phyloP scores from a whole-genome alignment of 305 asterid genomes.

The Fraxinus angustifolia region DNA sequence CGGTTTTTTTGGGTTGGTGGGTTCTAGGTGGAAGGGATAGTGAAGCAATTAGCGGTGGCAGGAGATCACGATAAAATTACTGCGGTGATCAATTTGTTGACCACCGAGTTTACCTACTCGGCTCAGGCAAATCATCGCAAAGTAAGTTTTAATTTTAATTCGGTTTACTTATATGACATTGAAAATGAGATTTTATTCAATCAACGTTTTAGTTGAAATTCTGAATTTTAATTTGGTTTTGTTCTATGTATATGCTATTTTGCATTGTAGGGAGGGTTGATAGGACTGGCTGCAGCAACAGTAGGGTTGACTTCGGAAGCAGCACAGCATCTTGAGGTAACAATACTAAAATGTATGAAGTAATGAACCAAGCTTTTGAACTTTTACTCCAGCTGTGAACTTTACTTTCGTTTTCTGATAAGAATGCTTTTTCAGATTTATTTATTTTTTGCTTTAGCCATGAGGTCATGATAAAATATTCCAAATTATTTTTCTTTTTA shows the following conservation, averaged over 20 bases:
- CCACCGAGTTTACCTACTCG: constrained; percentile 68
- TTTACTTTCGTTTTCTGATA: not conserved
- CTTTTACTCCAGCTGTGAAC: not conserved
- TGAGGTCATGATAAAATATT: not conserved
- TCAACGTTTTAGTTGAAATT: constrained; percentile 1
- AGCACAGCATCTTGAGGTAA: constrained; percentile 90
- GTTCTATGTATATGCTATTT: constrained; percentile 1
- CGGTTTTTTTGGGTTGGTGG: constrained; percentile 28
- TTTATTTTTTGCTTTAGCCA: not conserved
- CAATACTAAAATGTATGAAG: constrained; percentile 16
- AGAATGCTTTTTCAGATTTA: not conserved
- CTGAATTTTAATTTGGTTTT: constrained; percentile 10
- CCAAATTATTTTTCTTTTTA: not conserved
- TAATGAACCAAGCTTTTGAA: not conserved
- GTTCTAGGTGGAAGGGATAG: constrained; percentile 93
- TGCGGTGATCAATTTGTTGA: constrained; percentile 74
- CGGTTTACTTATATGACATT: constrained; percentile 2
- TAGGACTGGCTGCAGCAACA: constrained; percentile 96
- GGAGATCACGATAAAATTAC: constrained; percentile 79
- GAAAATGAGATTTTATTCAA: constrained; percentile 6
- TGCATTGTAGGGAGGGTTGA: constrained; percentile 77
- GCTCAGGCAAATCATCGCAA: constrained; percentile 92
- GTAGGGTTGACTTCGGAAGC: constrained; percentile 95
- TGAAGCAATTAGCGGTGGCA: constrained; percentile 67
- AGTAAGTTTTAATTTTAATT: constrained; percentile 36